phyloP scores from a whole-genome alignment of 2,329 filamentous ascomycete genomes.

The Macrophomina phaseolina region DNA sequence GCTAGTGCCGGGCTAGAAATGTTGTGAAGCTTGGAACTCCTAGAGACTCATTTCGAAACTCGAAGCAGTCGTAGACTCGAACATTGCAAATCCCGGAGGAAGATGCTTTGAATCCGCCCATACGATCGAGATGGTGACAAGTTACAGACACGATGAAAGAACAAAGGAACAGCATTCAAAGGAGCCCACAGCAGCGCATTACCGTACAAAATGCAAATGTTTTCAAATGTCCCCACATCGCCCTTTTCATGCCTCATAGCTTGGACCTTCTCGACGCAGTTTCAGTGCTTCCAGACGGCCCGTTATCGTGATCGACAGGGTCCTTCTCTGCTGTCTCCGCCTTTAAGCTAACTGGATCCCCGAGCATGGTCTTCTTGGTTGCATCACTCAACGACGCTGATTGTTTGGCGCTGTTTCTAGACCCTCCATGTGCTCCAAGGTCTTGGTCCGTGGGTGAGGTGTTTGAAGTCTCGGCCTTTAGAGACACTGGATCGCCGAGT shows the following conservation, averaged over 20 bases:
- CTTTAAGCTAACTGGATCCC: constrained; percentile 25
- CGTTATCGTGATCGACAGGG: constrained; percentile 26
- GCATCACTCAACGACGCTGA: not conserved
- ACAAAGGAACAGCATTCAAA: too few relatives aligned
- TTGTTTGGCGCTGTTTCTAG: not conserved
- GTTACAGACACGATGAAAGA: too few relatives aligned
- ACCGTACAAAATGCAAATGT: not conserved
- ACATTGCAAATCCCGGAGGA: too few relatives aligned
- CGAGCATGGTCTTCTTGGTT: constrained; percentile 26
- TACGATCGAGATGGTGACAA: too few relatives aligned
- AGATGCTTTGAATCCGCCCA: too few relatives aligned
- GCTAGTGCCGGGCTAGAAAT: not conserved
- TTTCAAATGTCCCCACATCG: too few relatives aligned
- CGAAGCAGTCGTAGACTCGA: too few relatives aligned
- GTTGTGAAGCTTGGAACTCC: not conserved
- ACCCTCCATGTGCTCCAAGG: not conserved
- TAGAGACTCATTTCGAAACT: too few relatives aligned
- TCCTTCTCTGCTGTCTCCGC: constrained; percentile 16
- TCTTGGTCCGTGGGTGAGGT: constrained; percentile 9
- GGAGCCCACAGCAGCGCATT: too few relatives aligned
- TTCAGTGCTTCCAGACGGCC: constrained; percentile 10
- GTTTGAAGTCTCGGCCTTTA: constrained; percentile 26
- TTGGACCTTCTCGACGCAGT: constrained; percentile 8
- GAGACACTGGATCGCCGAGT: constrained; percentile 25
- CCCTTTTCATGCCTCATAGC: not conserved